Evolutionary conservation across 352 stramenopile genomes (phyloP).

Genomic region (Phytophthora tentaculata): DNA sequence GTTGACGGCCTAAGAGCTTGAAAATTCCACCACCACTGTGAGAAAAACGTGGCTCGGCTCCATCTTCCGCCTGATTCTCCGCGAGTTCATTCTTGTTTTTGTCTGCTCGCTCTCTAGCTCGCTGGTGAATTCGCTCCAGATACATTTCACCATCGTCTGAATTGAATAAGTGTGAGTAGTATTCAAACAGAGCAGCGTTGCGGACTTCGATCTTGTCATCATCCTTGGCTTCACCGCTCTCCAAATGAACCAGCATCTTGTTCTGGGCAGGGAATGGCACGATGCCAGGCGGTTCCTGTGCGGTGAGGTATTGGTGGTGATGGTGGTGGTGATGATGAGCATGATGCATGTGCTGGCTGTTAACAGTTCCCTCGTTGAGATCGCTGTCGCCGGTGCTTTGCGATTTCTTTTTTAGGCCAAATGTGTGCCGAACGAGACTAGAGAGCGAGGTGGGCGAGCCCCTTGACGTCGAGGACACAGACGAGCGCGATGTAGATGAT

Average conservation of each 20-base stretch:
- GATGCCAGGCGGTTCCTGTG: slow-evolving; percentile 40
- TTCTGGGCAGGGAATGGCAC: slow-evolving; percentile 47
- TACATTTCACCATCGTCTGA: slow-evolving; percentile 64
- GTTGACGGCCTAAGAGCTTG: slow-evolving; percentile 43
- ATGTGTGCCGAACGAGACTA: slow-evolving; percentile 32
- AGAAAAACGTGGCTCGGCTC: slow-evolving; percentile 4
- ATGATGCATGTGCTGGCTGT: slow-evolving; percentile 24
- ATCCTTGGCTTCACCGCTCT: slow-evolving; percentile 52
- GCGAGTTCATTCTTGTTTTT: slow-evolving; percentile 31
- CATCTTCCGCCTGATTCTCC: slow-evolving; percentile 19
- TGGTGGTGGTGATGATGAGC: slow-evolving; percentile 16
- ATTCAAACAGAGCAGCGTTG: slow-evolving; percentile 58
- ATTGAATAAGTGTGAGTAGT: slow-evolving; percentile 76
- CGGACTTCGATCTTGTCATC: slow-evolving; percentile 58
- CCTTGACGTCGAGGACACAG: slow-evolving; percentile 41
- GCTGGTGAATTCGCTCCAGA: slow-evolving; percentile 51
- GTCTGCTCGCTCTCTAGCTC: slow-evolving; percentile 27
- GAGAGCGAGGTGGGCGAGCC: slow-evolving; percentile 39
- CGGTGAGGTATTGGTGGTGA: slow-evolving; percentile 11
- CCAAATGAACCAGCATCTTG: slow-evolving; percentile 58
- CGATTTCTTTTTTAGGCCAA: slow-evolving; percentile 37
- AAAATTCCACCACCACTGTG: slow-evolving; percentile 33
- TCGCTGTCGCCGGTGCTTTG: slow-evolving; percentile 1
- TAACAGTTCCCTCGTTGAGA: slow-evolving; percentile 5
- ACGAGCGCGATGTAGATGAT: slow-evolving; percentile 55